A percentile compares a stretch with the other conserved stretches of the same genome.
Evolutionary conservation across 306 rosid species (phyloP).

Genomic region (Fragaria iinumae): DNA sequence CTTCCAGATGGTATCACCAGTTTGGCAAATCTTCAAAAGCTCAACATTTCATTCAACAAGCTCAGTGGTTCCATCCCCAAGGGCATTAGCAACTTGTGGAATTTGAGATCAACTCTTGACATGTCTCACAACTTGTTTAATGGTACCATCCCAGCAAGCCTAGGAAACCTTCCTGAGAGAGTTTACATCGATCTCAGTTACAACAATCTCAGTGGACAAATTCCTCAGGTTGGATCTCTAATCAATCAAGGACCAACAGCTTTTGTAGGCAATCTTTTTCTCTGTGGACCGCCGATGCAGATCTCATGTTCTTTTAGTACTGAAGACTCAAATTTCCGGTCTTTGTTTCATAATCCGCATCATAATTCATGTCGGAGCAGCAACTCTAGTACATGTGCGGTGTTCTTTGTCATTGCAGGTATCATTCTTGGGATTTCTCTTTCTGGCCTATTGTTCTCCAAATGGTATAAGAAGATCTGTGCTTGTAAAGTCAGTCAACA

Average conservation of each 20-base stretch:
- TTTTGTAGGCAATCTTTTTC: slow-evolving; percentile 78
- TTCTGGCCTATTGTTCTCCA: slow-evolving; percentile 69
- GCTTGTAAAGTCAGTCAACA: slow-evolving; percentile 37
- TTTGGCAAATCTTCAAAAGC: slow-evolving; percentile 51
- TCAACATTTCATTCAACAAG: slow-evolving; percentile 69
- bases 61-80: slow-evolving; percentile 71
- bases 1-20: slow-evolving; percentile 52
- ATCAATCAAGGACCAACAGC: slow-evolving; percentile 96
- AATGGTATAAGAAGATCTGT: slow-evolving; percentile 75
- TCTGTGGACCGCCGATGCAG: slow-evolving; percentile 89
- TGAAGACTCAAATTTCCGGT: slow-evolving; percentile 39
- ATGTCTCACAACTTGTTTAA: slow-evolving; percentile 77
- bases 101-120: slow-evolving; percentile 77
- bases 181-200: slow-evolving; percentile 85
- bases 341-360: slow-evolving; percentile 56
- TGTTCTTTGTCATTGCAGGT: slow-evolving; percentile 65
- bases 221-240: slow-evolving; percentile 87
- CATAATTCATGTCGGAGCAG: slow-evolving; percentile 30
- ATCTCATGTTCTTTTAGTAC: slow-evolving; percentile 57
- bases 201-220: slow-evolving; percentile 74
- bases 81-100: slow-evolving; percentile 74
- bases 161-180: slow-evolving; percentile 85
- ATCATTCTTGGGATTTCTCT: slow-evolving; percentile 77
- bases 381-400: slow-evolving; percentile 59
- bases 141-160: slow-evolving; percentile 73